Percentiles rank a stretch among this genome's conserved stretches.
Evolutionary conservation across 2,329 filamentous ascomycete genomes (phyloP).

Genomic region (Nemania sp.): DNA sequence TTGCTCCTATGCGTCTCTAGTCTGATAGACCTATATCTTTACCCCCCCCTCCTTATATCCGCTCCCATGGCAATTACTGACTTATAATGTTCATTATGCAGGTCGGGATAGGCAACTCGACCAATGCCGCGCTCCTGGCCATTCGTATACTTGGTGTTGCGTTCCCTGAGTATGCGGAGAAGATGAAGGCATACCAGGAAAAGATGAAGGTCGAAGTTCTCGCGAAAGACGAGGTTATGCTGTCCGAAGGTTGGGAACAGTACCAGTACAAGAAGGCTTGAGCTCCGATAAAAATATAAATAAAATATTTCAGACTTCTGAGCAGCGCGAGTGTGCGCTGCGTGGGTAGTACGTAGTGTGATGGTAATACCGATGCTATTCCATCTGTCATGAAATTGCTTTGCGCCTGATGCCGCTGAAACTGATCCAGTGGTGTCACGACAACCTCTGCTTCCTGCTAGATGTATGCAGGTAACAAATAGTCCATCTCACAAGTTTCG

Average conservation of each 20-base stretch:
- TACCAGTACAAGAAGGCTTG: conserved; percentile 16
- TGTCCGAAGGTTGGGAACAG: conserved; percentile 21
- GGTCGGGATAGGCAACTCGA: conserved; percentile 79
- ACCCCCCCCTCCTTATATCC: neutral
- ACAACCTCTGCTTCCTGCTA: too few relatives aligned
- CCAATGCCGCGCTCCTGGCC: conserved; percentile 75
- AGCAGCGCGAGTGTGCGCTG: too few relatives aligned
- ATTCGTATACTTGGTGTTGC: conserved; percentile 66
- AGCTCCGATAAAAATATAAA: too few relatives aligned
- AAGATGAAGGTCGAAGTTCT: conserved; percentile 65
- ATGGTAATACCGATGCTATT: too few relatives aligned
- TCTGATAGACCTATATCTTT: neutral
- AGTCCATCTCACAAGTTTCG: too few relatives aligned
- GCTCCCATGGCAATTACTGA: conserved; percentile 1
- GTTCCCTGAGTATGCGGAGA: conserved; percentile 57
- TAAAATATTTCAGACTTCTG: too few relatives aligned
- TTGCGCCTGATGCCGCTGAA: too few relatives aligned
- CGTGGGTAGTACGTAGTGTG: too few relatives aligned
- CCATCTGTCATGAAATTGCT: too few relatives aligned
- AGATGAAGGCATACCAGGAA: conserved; percentile 63
- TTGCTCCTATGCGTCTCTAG: neutral
- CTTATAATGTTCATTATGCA: conserved; percentile 1
- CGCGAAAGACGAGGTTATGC: conserved; percentile 24
- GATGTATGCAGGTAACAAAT: too few relatives aligned
- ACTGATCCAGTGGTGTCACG: too few relatives aligned